Evolutionary conservation across 805 yeast species (phyloP).

Genomic region (Starmerella ratchasimensis): DNA sequence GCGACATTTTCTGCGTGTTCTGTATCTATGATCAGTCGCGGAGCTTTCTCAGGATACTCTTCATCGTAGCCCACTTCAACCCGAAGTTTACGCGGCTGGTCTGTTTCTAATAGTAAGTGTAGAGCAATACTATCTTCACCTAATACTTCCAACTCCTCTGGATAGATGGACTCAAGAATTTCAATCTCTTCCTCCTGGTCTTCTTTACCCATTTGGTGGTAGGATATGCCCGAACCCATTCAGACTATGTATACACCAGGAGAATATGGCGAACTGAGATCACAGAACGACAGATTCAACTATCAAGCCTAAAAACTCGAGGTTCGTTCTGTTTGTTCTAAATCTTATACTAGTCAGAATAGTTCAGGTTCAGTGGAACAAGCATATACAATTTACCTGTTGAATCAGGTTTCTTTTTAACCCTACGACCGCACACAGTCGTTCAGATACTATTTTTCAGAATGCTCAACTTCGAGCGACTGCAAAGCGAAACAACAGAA

Average conservation of each 20-base stretch:
- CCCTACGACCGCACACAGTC: too few species aligned
- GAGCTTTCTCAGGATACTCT: conserved; percentile 53
- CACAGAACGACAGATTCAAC: too few species aligned
- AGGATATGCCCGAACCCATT: too few species aligned
- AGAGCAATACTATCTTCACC: conserved; percentile 43
- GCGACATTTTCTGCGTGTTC: conserved; percentile 33
- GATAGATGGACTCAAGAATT: conserved; percentile 80
- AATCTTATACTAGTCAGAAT: too few species aligned
- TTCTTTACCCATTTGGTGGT: conserved; percentile 34
- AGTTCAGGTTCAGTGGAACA: too few species aligned
- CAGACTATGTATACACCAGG: too few species aligned
- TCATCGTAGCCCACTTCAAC: conserved; percentile 62
- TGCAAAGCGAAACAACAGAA: conserved; percentile 32
- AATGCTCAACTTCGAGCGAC: conserved; percentile 11
- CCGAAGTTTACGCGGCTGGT: conserved; percentile 42
- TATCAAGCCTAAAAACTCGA: too few species aligned
- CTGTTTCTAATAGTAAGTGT: conserved; percentile 51
- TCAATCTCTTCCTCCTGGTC: conserved; percentile 86
- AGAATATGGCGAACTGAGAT: too few species aligned
- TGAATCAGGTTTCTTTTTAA: too few species aligned
- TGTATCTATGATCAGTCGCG: background rate
- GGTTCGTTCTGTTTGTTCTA: too few species aligned
- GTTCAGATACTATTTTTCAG: too few species aligned
- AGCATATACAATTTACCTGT: too few species aligned
- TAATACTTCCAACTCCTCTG: conserved; percentile 58